Percentiles rank a stretch among this genome's conserved stretches.
Evolutionary conservation across 805 yeast species (phyloP).

Genomic region (Wickerhamiella alocasiicola): DNA sequence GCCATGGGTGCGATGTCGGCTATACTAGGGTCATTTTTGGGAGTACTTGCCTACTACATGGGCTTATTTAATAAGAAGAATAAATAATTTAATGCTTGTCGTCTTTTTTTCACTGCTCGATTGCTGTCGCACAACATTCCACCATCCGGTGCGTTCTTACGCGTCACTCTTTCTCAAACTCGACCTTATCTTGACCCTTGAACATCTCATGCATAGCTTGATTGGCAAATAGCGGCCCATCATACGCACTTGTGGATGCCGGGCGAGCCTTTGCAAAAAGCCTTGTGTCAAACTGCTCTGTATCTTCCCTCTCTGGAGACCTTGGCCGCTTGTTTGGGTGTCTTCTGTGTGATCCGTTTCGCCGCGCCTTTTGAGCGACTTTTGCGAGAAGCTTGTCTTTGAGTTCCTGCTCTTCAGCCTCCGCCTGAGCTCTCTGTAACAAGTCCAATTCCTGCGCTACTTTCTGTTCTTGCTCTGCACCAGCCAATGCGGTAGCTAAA

Average conservation of each 20-base stretch:
- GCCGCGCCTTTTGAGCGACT: slow-evolving; percentile 30
- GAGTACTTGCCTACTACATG: background rate
- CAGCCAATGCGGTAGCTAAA: background rate
- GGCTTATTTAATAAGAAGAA: too few relatives aligned
- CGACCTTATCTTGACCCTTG: slow-evolving; percentile 31
- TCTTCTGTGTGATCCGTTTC: background rate
- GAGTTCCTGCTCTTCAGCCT: slow-evolving; percentile 35
- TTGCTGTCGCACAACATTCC: too few relatives aligned
- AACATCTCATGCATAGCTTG: slow-evolving; percentile 40
- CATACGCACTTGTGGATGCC: slow-evolving; percentile 36
- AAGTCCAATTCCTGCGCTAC: slow-evolving; percentile 26
- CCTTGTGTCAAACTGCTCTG: slow-evolving; percentile 36
- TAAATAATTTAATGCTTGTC: too few relatives aligned
- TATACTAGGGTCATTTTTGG: background rate
- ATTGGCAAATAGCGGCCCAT: slow-evolving; percentile 42
- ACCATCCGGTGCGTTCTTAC: too few relatives aligned
- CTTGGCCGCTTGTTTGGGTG: slow-evolving; percentile 32
- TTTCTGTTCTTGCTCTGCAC: slow-evolving; percentile 33
- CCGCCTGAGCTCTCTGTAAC: slow-evolving; percentile 30
- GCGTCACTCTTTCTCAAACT: slow-evolving; percentile 3
- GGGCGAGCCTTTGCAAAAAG: slow-evolving; percentile 39
- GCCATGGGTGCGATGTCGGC: background rate
- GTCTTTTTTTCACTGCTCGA: too few relatives aligned
- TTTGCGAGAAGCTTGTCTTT: slow-evolving; percentile 41
- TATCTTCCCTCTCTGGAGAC: slow-evolving; percentile 27